Evolutionary conservation across 2,329 filamentous ascomycete species (phyloP).

Genomic region (Ophiostoma populinum): DNA sequence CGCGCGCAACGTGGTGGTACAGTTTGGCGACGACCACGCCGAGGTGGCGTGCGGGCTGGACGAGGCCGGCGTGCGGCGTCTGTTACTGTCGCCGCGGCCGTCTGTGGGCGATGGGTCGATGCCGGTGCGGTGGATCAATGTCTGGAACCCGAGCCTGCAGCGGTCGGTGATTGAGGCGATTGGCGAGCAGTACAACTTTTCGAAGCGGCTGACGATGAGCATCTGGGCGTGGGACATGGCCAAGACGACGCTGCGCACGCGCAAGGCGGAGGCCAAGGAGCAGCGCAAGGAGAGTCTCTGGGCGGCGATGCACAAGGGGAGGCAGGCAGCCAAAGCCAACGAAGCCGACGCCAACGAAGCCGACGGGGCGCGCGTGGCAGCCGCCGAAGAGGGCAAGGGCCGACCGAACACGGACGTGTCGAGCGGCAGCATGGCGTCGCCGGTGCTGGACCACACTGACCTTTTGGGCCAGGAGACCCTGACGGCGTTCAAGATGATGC

Average conservation of each 20-base stretch:
- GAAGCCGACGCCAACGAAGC: background rate
- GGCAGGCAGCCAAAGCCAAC: background rate
- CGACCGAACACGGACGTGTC: background rate
- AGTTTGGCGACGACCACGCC: conserved; percentile 40
- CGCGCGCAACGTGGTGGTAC: conserved; percentile 45
- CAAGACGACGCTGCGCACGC: conserved; percentile 3
- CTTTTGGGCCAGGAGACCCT: conserved; percentile 13
- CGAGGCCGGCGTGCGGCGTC: conserved; percentile 21
- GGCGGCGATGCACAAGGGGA: too few species aligned
- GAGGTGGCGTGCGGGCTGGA: conserved; percentile 38
- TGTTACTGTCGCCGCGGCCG: conserved; percentile 17
- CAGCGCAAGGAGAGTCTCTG: background rate
- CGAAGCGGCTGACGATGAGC: conserved; percentile 39
- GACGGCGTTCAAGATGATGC: conserved; percentile 34
- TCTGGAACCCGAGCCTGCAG: conserved; percentile 51
- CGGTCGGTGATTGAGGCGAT: conserved; percentile 34
- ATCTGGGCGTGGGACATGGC: conserved; percentile 34
- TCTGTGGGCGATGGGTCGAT: conserved; percentile 15
- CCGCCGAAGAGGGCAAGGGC: conserved; percentile 4
- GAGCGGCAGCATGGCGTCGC: background rate
- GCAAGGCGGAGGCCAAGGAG: background rate
- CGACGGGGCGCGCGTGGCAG: background rate
- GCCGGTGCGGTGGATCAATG: conserved; percentile 55
- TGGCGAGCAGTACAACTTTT: conserved; percentile 48
- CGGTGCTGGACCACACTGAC: background rate